phyloP scores from a whole-genome alignment of 768 basidiomycete species.

The Dentipellis fragilis region DNA sequence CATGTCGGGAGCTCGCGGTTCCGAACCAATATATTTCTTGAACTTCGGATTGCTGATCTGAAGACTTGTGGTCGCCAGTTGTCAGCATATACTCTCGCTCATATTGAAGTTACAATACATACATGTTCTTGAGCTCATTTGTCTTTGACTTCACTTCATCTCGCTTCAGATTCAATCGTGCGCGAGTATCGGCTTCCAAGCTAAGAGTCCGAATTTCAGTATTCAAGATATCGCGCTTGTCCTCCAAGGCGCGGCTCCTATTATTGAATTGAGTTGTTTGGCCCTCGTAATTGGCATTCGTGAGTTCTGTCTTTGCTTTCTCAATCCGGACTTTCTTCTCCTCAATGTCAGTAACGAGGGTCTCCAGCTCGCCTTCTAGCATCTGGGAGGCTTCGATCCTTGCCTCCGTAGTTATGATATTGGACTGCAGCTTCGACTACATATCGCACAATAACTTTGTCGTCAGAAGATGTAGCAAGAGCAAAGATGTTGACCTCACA shows the following conservation, averaged over 20 bases:
- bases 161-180: slow-evolving; percentile 67
- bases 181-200: slow-evolving; percentile 71
- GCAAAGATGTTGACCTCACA: slow-evolving; percentile 25
- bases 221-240: slow-evolving; percentile 58
- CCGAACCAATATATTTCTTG: slow-evolving; percentile 51
- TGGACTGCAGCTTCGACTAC: slow-evolving; percentile 27
- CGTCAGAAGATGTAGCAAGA: background rate
- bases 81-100: background rate
- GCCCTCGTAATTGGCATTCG: slow-evolving; percentile 53
- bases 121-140: slow-evolving; percentile 62
- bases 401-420: slow-evolving; percentile 42
- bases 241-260: slow-evolving; percentile 54
- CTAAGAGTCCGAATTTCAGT: slow-evolving; percentile 62
- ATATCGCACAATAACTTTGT: background rate
- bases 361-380: slow-evolving; percentile 43
- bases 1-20: slow-evolving; percentile 53
- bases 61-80: slow-evolving; percentile 28
- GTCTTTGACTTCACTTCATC: slow-evolving; percentile 55
- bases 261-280: slow-evolving; percentile 43
- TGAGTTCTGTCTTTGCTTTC: slow-evolving; percentile 50
- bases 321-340: slow-evolving; percentile 55
- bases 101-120: background rate
- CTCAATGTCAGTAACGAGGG: slow-evolving; percentile 51
- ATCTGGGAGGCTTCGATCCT: slow-evolving; percentile 46
- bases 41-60: slow-evolving; percentile 51